Evolutionary conservation across 73 alveolate species (phyloP), one percentile per base, ranked within the genome.

Genomic region (Uronychia setigera): DNA sequence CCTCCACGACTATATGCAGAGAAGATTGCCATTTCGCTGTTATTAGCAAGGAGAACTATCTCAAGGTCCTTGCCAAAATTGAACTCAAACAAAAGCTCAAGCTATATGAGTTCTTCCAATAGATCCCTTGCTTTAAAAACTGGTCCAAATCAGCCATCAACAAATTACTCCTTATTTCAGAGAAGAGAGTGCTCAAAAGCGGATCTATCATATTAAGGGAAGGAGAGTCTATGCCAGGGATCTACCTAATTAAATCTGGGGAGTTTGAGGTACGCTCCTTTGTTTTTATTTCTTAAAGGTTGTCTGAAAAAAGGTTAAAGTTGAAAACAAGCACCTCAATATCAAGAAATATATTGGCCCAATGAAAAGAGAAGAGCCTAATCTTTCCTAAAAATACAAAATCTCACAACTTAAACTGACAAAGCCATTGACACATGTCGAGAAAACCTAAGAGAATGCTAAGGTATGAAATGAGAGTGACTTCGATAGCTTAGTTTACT

Each of bases 11-110:
- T 1, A 30, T 13, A 0, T 85, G 91, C 60, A 14, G 34, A 1
- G 86, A 76, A 31, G 86, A 76, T 60, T 85, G 91, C 60, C 91
- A 77, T 29, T 85, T 85, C 77, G 91, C 91, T 5, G 77, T 59
- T 1, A 85, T 85, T 77, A 35, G 77, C 14, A 77, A 77, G 31
- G 33, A 1, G 29, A 84, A 85, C 59, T 85, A 85, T 33, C 80
- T 74, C 46, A 85, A 87, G 59, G 86, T 85, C 33, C 59, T 85
- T 34, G 31, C 76, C 82, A 76, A 85, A 46, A 76, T 85, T 0
- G 91, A 85, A 57, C 80, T 57, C 9, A 85, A 77, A 58, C 32
- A 76, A 13, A 77, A 35, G 82, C 31, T 67, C 35, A 85, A 85
- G 59, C 46, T 77, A 29, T 33, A 74, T 32, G 85, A 77, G 33